phyloP scores from a whole-genome alignment of 2,329 filamentous ascomycete genomes.

The Alternaria triticimaculans region DNA sequence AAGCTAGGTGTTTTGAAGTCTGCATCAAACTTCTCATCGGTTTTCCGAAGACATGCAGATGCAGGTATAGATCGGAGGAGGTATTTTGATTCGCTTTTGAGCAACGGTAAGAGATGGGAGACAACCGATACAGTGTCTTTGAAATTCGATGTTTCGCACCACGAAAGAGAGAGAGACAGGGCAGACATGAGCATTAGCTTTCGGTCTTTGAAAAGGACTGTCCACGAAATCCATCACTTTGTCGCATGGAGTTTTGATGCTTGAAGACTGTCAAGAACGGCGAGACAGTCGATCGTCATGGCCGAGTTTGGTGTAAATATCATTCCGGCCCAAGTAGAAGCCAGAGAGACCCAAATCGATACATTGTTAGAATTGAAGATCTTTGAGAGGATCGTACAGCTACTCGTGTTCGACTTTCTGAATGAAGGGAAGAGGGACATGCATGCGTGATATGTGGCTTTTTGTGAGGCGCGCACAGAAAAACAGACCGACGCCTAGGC shows the following conservation, averaged over 20 bases:
- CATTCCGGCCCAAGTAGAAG: too few species aligned
- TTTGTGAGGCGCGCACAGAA: background rate
- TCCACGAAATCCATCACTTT: too few species aligned
- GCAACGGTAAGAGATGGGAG: background rate
- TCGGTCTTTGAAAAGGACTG: too few species aligned
- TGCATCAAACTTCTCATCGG: background rate
- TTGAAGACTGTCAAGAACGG: background rate
- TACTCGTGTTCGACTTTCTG: accelerated
- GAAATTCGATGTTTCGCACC: accelerated
- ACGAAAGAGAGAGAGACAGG: background rate
- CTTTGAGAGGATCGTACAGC: background rate
- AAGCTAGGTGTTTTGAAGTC: background rate
- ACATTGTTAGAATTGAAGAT: background rate
- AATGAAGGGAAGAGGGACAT: background rate
- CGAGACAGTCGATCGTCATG: too few species aligned
- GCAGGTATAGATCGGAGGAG: background rate
- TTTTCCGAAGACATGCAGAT: background rate
- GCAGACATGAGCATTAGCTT: too few species aligned
- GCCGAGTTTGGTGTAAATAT: too few species aligned
- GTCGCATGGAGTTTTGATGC: background rate
- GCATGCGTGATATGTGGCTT: accelerated
- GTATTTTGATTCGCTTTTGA: background rate
- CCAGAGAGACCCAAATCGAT: background rate
- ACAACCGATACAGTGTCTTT: background rate
- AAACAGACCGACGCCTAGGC: background rate